Evolutionary conservation across 2,329 filamentous ascomycete genomes (phyloP).

Genomic region (Xylariales sp.): DNA sequence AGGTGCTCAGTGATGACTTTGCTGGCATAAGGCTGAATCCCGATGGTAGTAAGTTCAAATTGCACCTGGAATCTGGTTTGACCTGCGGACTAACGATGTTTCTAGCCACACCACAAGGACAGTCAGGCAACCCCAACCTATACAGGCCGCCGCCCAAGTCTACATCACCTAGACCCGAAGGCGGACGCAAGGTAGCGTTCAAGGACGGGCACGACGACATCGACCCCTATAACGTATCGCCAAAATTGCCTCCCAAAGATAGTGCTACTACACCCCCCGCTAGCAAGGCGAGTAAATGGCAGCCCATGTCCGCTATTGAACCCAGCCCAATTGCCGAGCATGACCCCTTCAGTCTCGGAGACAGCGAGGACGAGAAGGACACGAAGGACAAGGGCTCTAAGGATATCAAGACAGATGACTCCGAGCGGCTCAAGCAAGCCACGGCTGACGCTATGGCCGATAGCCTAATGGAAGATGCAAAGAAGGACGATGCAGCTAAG

Average conservation of each 20-base stretch:
- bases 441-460: constrained; percentile 58
- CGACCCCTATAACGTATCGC: constrained; percentile 66
- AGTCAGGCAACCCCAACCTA: constrained; percentile 68
- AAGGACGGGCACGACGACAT: constrained; percentile 72
- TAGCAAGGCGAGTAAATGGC: constrained; percentile 90
- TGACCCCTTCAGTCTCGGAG: constrained; percentile 93
- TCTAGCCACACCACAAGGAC: constrained; percentile 40
- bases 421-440: constrained; percentile 60
- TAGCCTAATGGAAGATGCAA: constrained; percentile 35
- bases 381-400: constrained; percentile 58
- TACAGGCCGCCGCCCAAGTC: constrained; percentile 59
- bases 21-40: constrained; percentile 59
- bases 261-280: constrained; percentile 32
- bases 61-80: constrained; percentile 28
- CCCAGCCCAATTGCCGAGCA: constrained; percentile 83
- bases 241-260: constrained; percentile 50
- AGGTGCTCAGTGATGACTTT: constrained; percentile 88
- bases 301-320: constrained; percentile 81
- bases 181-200: constrained; percentile 53
- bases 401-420: constrained; percentile 48
- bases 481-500: constrained; percentile 9
- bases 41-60: constrained; percentile 52
- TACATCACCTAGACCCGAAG: constrained; percentile 47
- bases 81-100: constrained; percentile 32
- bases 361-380: constrained; percentile 90